Base-by-base conservation (phyloP, 2,329 filamentous ascomycete genomes). In the Colletotrichum navitas region DNA sequence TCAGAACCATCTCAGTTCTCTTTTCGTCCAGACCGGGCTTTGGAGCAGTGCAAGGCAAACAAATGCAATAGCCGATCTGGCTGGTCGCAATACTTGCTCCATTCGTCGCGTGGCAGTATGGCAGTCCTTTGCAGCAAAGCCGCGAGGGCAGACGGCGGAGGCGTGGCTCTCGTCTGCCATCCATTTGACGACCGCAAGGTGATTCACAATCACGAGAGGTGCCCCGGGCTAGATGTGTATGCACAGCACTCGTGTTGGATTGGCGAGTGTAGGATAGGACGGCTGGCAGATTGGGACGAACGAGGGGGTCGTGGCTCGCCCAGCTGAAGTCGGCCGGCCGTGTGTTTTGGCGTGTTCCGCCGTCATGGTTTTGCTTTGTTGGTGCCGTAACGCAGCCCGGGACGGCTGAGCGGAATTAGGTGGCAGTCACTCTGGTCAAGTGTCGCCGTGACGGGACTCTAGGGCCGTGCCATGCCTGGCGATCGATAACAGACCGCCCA, bases 11-110 rank as follows among this genome's bases (percentile, higher is more conserved):
- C 43, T 52, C 58, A 59, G 64, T 63, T 68, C 54, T 54, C 59
- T 58, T 63, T 63, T 63, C 58, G 64, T 58, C 63, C 63, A 71
- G 68, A 67, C 63, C 63, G 24, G 59, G 59, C 39, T 52, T 45
- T 66, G 59, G 47, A 29, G 47, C 26, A 54, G 26, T 39, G 24
- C 14, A 67, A 49, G 64, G 43, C 58, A 49, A 32, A 63, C 45
- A 54, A 59, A 55, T 39, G 51, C 59, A 59, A 63, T 36, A 60
- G 52, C 58, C 65, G 68, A 65, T 55, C 58, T 58, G 65, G 66
- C 29, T 55, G 63, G 55, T 67, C 63, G 71, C 63, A 66, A 67
- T 71, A 68, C 59, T 71, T 71, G 71, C 71, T 71, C 68, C 63
- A 71, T 73, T 71, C 18, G 71, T 73, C 71, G 68, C 63, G 63